Evolutionary conservation across 768 basidiomycete genomes (phyloP).

Genomic region (Naematelia aurantialba): DNA sequence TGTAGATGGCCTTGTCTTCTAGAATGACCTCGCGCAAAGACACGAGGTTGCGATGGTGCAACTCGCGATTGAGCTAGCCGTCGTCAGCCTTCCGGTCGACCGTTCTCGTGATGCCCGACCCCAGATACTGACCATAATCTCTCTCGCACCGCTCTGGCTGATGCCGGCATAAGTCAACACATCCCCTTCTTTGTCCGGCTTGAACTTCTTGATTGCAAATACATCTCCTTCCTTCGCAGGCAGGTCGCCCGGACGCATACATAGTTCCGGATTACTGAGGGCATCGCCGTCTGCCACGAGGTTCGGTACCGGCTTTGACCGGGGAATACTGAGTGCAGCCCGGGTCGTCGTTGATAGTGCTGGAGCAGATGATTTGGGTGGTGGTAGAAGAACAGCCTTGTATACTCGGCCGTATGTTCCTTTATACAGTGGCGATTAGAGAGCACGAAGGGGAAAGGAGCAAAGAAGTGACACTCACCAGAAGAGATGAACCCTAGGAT

Average conservation of each 20-base stretch:
- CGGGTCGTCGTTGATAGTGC: constrained; percentile 3
- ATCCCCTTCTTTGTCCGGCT: constrained; percentile 99
- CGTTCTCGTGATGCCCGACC: neutral
- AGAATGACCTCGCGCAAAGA: constrained; percentile 89
- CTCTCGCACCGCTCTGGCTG: constrained; percentile 93
- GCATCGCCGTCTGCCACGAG: constrained; percentile 14
- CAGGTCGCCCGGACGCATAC: constrained; percentile 62
- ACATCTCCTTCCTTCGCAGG: constrained; percentile 59
- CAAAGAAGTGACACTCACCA: constrained; percentile 53
- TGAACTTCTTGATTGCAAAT: constrained; percentile 99
- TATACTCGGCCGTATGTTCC: constrained; percentile 94
- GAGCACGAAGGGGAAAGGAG: neutral
- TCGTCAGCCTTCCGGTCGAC: neutral
- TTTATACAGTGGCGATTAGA: constrained; percentile 14
- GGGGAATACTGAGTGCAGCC: constrained; percentile 29
- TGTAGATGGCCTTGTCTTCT: constrained; percentile 97
- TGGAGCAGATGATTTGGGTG: constrained; percentile 16
- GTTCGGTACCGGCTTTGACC: constrained; percentile 10
- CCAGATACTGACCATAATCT: constrained; percentile 71
- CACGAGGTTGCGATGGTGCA: constrained; percentile 69
- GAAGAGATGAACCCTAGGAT: constrained; percentile 98
- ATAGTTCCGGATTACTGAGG: constrained; percentile 40
- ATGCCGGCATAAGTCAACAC: constrained; percentile 93
- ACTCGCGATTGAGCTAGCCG: constrained; percentile 28
- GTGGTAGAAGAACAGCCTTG: constrained; percentile 62